Evolutionary conservation across 2,329 filamentous ascomycete genomes (phyloP), one percentile per base, ranked within the genome.

Genomic region (Sclerotinia nivalis): DNA sequence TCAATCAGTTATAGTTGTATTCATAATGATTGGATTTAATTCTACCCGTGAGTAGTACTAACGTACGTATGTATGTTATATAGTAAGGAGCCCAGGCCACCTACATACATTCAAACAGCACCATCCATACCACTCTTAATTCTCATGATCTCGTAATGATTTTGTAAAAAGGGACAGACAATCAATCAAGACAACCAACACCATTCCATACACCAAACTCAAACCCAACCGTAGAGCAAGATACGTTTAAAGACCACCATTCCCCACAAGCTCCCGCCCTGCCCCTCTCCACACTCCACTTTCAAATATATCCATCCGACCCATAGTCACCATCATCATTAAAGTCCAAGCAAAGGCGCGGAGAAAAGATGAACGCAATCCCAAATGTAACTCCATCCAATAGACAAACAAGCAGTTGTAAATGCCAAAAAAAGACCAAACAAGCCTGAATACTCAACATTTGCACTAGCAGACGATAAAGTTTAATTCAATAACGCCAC

Each of bases 381-480:
- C 45, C 60, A n/a, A 52, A 52, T 50, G 34, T 52, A 50, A 64
- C 60, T 52, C 60, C 60, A 64, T 40, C 47, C 47, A 40, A 64
- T 52, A 64, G 31, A 64, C 60, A 64, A 37, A 64, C 47, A 64
- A 69, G 55, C 37, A 40, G 37, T 28, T 49, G 40, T 68, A 66
- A 56, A 66, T 50, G 40, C 56, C 47, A 62, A 68, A 62, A 62
- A 52, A 25, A 68, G 37, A 62, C 56, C 47, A 68, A 68, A 49
- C 43, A 49, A 50, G 55, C 56, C 45, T 37, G 25, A 64, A 69
- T 49, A 62, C 58, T 69, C 58, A 55, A 69, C 67, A 69, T 69
- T 55, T 56, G 67, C 67, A 69, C 67, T 69, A 62, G 67, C 67
- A 69, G 40, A 45, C 45, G 66, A 54, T 47, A 65, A 47, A 43